Conservation (phyloP, 305 asterid genomes). For the Fraxinus ornus region DNA sequence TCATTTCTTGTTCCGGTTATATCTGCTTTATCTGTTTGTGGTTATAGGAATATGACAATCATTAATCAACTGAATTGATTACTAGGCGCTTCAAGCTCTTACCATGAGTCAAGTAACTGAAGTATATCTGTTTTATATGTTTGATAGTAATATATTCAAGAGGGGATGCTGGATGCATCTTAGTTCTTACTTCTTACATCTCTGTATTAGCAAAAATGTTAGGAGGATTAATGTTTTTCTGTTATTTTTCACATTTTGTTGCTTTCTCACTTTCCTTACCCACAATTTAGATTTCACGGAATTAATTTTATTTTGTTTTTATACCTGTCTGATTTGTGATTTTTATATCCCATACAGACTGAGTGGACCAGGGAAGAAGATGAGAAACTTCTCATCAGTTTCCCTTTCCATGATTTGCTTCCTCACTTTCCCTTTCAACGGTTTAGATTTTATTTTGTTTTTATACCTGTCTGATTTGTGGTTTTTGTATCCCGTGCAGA, state of each 20-base stretch:
- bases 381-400: constrained; percentile 57
- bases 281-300: not conserved
- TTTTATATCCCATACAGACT: constrained; percentile 47
- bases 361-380: constrained; percentile 99
- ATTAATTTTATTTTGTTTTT: not conserved
- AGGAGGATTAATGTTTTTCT: not conserved
- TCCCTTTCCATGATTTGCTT: not conserved
- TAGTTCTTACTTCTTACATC: not conserved
- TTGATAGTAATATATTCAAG: not conserved
- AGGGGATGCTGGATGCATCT: not conserved
- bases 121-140: not conserved
- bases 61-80: not conserved
- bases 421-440: not conserved
- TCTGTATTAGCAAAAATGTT: not conserved
- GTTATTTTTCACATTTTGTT: not conserved
- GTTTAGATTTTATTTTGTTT: not conserved
- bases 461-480: constrained; percentile 7
- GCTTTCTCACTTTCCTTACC: not conserved
- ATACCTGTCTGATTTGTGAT: constrained; percentile 9
- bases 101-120: not conserved
- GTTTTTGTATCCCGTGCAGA: constrained; percentile 42
- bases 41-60: not conserved
- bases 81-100: not conserved
- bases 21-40: not conserved
- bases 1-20: not conserved